Percentiles rank a stretch among this genome's conserved stretches.
phyloP scores from a whole-genome alignment of 148 eudicot genomes.

The Mesembryanthemum crystallinum region DNA sequence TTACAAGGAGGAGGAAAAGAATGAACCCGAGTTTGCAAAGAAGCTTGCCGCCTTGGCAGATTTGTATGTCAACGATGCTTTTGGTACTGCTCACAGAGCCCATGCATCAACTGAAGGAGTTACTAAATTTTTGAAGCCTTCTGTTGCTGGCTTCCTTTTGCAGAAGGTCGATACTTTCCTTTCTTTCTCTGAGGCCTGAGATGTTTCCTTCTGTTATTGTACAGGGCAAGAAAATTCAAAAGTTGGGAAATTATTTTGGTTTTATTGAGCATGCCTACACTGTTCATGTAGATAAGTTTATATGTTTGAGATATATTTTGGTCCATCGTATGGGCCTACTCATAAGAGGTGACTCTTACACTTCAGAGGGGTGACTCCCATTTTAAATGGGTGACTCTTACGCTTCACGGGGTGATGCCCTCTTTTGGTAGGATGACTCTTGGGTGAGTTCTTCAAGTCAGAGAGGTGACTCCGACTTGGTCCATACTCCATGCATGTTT shows the following conservation, averaged over 20 bases:
- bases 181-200: slow-evolving; percentile 9
- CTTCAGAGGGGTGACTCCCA: too few relatives aligned
- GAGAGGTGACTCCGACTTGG: too few relatives aligned
- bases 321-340: too few relatives aligned
- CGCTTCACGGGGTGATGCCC: too few relatives aligned
- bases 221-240: background rate
- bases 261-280: background rate
- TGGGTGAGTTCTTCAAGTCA: too few relatives aligned
- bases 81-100: slow-evolving; percentile 96
- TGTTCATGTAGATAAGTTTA: background rate
- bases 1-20: slow-evolving; percentile 91
- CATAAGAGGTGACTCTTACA: too few relatives aligned
- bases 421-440: too few relatives aligned
- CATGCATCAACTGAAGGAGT: slow-evolving; percentile 98
- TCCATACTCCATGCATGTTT: too few relatives aligned
- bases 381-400: too few relatives aligned
- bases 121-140: slow-evolving; percentile 82
- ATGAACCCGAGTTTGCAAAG: slow-evolving; percentile 90
- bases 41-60: slow-evolving; percentile 95
- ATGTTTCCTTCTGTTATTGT: background rate
- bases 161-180: slow-evolving; percentile 58
- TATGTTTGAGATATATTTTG: background rate
- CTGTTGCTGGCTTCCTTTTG: slow-evolving; percentile 92
- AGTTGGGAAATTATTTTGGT: background rate
- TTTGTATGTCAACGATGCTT: slow-evolving; percentile 86